Base-by-base conservation (phyloP, 148 eudicot species). In the Amaranthus hypochondriacus region DNA sequence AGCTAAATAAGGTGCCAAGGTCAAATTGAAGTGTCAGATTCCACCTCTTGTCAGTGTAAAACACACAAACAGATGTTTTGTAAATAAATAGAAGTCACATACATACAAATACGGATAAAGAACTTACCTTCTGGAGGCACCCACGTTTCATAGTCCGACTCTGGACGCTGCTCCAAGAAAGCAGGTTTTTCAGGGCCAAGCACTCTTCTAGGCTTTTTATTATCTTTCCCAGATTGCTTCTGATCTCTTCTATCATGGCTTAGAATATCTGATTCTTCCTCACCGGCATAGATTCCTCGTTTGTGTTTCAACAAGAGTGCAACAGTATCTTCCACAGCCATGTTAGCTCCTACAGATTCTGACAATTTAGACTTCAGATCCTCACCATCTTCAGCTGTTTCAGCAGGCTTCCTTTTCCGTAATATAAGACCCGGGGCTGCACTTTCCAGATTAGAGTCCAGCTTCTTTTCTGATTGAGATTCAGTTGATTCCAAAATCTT, bases 371-470 rank as follows among this genome's bases (percentile, higher is more conserved):
- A 79, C 69, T 39, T 72, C 69, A 69, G 61, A 69, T 48, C 81
- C 46, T 82, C 88, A 51, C 56, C 69, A 48, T 11, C 54, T 15
- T 75, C 81, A 8, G 73, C 44, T 62, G 70, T 82, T 61, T 82
- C 89, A 62, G 78, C 89, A 64, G 84, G 86, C 85, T 92, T 92
- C 75, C 88, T 84, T 74, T 95, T 95, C 86, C 99, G 89, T 59
- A 95, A 79, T 48, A 92, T 89, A 58, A 95, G 83, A 75, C 99
- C 99, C 46, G 99, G 97, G 66, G 96, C 96, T 55, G 97, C 97
- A 79, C 81, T 83, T 81, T 89, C 99, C 74, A 96, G 77, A 68
- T 81, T 89, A 12, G 78, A 55, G 48, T 83, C 82, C 68, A 39
- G 51, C 66, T 64, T 73, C 66, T 62, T 48, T 79, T 15, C 72